These are phyloP conservation scores for Naganishia onofrii DNA, from an alignment of 768 basidiomycete genomes.

Conservation along the genomic window DNA sequence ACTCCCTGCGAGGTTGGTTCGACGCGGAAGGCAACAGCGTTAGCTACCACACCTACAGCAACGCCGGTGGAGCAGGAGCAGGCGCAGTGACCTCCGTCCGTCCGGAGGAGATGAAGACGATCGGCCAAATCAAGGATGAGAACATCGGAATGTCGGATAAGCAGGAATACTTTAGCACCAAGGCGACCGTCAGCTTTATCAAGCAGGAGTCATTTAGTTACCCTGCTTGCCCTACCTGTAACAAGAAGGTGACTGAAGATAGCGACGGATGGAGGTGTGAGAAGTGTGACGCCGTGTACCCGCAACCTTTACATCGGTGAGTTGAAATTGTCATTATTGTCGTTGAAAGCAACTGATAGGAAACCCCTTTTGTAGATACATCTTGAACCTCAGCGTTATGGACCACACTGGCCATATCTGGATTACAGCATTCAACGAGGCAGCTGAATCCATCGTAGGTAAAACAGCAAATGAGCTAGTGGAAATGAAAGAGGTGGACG, in stretches of 20 bases:
- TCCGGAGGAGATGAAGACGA: slow-evolving; percentile 67
- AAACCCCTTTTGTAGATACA: slow-evolving; percentile 52
- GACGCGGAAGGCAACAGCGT: slow-evolving; percentile 65
- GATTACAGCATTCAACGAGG: slow-evolving; percentile 94
- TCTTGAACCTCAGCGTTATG: slow-evolving; percentile 80
- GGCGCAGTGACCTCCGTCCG: slow-evolving; percentile 58
- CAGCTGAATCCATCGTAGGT: slow-evolving; percentile 71
- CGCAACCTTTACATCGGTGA: slow-evolving; percentile 75
- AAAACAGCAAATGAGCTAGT: slow-evolving; percentile 75
- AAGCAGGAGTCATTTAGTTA: slow-evolving; percentile 72
- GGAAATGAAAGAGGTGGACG: slow-evolving; percentile 67
- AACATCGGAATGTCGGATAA: slow-evolving; percentile 74
- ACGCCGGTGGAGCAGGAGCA: slow-evolving; percentile 52
- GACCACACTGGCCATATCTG: slow-evolving; percentile 86
- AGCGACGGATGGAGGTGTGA: slow-evolving; percentile 82
- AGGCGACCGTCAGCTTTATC: slow-evolving; percentile 84
- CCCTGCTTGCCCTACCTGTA: slow-evolving; percentile 84
- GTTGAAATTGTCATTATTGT: slow-evolving; percentile 38
- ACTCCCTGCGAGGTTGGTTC: slow-evolving; percentile 86
- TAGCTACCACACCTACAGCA: slow-evolving; percentile 71
- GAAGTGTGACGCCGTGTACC: slow-evolving; percentile 74
- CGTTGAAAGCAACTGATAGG: not conserved
- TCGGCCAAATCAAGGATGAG: slow-evolving; percentile 74
- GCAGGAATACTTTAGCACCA: slow-evolving; percentile 71
- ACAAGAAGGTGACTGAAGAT: slow-evolving; percentile 77